Evolutionary conservation across 2,329 filamentous ascomycete genomes (phyloP).

Genomic region (Diaporthe nobilis): DNA sequence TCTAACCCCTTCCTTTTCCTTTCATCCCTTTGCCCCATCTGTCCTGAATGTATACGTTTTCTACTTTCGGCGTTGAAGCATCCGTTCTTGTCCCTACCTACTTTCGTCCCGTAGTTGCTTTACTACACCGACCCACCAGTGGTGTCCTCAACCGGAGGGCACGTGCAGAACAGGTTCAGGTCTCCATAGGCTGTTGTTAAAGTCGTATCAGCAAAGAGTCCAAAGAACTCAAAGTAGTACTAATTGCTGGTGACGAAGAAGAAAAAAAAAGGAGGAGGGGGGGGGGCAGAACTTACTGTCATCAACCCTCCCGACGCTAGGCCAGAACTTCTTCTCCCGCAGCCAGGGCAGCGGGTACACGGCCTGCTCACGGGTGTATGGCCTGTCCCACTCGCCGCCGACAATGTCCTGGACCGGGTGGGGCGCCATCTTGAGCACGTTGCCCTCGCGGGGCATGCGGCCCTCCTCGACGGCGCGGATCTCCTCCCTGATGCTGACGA

Average conservation of each 20-base stretch:
- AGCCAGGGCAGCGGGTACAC: conserved; percentile 89
- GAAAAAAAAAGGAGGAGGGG: no score
- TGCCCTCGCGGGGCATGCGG: conserved; percentile 79
- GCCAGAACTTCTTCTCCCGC: conserved; percentile 98
- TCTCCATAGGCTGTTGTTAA: conserved; percentile 81
- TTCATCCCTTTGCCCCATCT: background rate
- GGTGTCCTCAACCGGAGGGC: conserved; percentile 83
- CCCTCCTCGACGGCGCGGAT: conserved; percentile 88
- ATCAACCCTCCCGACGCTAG: conserved; percentile 86
- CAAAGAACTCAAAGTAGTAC: background rate
- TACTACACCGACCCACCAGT: conserved; percentile 50
- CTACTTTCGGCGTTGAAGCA: conserved; percentile 33
- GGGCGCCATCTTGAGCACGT: conserved; percentile 90
- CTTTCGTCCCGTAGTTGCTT: background rate
- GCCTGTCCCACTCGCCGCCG: conserved; percentile 82
- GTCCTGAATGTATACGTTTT: background rate
- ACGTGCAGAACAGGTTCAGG: conserved; percentile 94
- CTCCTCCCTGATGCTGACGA: conserved; percentile 88
- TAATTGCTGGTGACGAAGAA: background rate
- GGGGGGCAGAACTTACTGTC: conserved; percentile 75
- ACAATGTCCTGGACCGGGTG: conserved; percentile 89
- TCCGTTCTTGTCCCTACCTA: background rate
- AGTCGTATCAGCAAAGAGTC: conserved; percentile 41
- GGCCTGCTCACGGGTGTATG: conserved; percentile 84
- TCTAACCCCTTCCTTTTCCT: conserved; percentile 5